Conservation (phyloP, 2,329 filamentous ascomycete genomes). For the Curvularia eragrostidis region DNA sequence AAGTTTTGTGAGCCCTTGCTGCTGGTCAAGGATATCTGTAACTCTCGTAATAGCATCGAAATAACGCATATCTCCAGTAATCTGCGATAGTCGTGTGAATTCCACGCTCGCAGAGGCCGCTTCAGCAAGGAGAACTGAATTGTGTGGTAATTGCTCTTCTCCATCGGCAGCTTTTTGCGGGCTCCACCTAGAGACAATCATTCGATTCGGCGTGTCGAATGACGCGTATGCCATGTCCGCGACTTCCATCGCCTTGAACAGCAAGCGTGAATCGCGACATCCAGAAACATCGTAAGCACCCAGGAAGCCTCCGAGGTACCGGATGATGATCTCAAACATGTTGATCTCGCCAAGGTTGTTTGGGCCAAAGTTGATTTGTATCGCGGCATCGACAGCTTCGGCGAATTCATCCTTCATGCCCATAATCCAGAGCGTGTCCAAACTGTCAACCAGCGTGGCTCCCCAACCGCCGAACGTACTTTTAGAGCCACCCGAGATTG, state of each 20-base stretch:
- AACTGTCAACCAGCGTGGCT: constrained; percentile 53
- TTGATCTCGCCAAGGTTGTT: constrained; percentile 51
- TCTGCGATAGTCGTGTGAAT: constrained; percentile 54
- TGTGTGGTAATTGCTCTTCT: constrained; percentile 47
- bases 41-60: constrained; percentile 56
- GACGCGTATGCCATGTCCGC: constrained; percentile 79
- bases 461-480: constrained; percentile 57
- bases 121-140: constrained; percentile 53
- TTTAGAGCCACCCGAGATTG: constrained; percentile 48
- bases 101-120: constrained; percentile 56
- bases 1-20: constrained; percentile 52
- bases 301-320: constrained; percentile 86
- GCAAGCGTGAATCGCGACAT: constrained; percentile 65
- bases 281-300: constrained; percentile 86
- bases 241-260: constrained; percentile 79
- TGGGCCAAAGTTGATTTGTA: constrained; percentile 52
- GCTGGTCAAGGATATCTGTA: constrained; percentile 48
- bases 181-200: constrained; percentile 67
- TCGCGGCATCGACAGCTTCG: constrained; percentile 51
- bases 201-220: constrained; percentile 91
- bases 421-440: constrained; percentile 58
- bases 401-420: constrained; percentile 54
- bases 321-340: constrained; percentile 63
- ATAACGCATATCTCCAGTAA: constrained; percentile 54
- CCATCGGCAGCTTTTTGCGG: constrained; percentile 46